Percentiles rank a stretch among this genome's conserved stretches.
Conservation (phyloP, 1,284 basidiomycete genomes). For the Ganoderma meredithae region DNA sequence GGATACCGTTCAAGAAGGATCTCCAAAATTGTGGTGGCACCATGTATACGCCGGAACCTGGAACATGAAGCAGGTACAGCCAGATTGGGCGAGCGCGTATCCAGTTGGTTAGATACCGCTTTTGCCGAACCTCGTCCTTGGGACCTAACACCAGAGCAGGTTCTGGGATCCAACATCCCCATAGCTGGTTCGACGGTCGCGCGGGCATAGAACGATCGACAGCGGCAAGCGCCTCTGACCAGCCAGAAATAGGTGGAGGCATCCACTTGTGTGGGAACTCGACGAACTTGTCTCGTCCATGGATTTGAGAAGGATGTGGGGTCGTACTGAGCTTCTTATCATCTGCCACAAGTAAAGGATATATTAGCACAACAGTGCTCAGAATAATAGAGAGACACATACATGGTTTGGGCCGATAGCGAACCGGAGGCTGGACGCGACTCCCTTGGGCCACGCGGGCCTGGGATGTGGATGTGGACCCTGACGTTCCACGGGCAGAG, state of each 20-base stretch:
- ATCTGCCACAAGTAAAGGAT: not conserved
- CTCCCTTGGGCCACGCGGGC: too few relatives aligned
- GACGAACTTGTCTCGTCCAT: constrained; percentile 17
- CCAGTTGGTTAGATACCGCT: constrained; percentile 14
- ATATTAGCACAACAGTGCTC: too few relatives aligned
- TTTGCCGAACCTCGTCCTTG: not conserved
- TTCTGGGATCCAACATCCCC: constrained; percentile 23
- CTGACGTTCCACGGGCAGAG: too few relatives aligned
- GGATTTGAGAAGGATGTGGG: constrained; percentile 2
- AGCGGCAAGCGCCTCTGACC: not conserved
- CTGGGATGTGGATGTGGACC: too few relatives aligned
- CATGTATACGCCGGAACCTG: not conserved
- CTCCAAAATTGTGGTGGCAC: constrained; percentile 17
- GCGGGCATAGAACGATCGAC: constrained; percentile 5
- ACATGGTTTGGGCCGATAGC: too few relatives aligned
- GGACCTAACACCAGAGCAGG: constrained; percentile 12
- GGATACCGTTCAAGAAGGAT: constrained; percentile 11
- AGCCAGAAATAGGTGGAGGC: constrained; percentile 5
- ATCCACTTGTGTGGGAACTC: constrained; percentile 17
- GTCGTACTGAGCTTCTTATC: not conserved
- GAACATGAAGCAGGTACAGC: constrained; percentile 16
- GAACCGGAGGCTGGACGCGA: too few relatives aligned
- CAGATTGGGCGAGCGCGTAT: constrained; percentile 7
- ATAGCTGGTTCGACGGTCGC: not conserved
- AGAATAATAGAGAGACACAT: too few relatives aligned